A percentile compares a stretch with the other conserved stretches of the same genome.
Evolutionary conservation across 331 rosid species (phyloP).

Genomic region (Telfairia occidentalis): DNA sequence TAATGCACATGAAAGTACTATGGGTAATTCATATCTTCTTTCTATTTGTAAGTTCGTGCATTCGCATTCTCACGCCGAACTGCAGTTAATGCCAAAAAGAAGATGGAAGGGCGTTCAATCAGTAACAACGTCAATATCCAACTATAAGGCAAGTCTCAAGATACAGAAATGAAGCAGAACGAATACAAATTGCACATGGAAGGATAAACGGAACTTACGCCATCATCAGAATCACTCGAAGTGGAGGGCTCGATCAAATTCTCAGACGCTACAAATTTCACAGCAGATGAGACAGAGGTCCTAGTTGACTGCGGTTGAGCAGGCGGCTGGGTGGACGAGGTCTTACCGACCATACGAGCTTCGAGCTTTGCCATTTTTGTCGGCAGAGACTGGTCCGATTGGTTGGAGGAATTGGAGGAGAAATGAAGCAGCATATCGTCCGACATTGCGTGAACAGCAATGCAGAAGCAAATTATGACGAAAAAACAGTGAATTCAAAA

Average conservation of each 20-base stretch:
- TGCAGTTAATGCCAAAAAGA: background rate
- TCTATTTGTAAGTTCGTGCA: background rate
- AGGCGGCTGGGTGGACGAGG: constrained; percentile 35
- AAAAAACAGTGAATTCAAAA: constrained; percentile 15
- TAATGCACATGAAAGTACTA: background rate
- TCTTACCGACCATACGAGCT: constrained; percentile 92
- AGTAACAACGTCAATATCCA: background rate
- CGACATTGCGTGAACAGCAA: constrained; percentile 54
- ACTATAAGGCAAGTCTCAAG: constrained; percentile 3
- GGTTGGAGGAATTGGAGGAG: constrained; percentile 94
- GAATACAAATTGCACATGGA: background rate
- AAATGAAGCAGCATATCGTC: constrained; percentile 90
- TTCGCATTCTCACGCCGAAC: background rate
- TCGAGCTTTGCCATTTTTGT: constrained; percentile 93
- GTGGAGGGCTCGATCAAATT: constrained; percentile 50
- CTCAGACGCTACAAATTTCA: constrained; percentile 37
- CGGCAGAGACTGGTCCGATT: constrained; percentile 93
- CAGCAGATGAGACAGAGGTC: constrained; percentile 49
- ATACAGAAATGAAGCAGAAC: background rate
- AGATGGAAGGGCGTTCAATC: background rate
- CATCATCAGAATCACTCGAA: constrained; percentile 91
- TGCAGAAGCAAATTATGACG: constrained; percentile 17
- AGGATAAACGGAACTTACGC: constrained; percentile 37
- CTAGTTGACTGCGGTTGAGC: constrained; percentile 50
- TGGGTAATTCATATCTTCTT: background rate